Evolutionary conservation across 345 rosid genomes (phyloP).

Genomic region (Fremontodendron californicum): DNA sequence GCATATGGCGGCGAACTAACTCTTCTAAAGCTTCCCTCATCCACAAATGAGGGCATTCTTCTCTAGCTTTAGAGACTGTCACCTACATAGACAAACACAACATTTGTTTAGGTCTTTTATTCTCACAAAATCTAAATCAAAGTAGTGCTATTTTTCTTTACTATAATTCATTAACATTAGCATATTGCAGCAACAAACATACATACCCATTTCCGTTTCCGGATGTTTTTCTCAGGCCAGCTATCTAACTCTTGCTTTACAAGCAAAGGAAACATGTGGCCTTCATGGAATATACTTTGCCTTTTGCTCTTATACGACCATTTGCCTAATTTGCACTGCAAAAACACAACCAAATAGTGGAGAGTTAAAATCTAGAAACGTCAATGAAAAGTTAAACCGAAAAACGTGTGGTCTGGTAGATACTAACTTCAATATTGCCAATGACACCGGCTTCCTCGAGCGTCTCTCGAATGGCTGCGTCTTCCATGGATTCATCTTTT

Average conservation of each 20-base stretch:
- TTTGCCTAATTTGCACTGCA: conserved; percentile 42
- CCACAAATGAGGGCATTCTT: conserved; percentile 45
- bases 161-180: background rate
- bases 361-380: background rate
- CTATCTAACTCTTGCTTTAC: conserved; percentile 35
- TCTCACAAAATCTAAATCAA: background rate
- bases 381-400: background rate
- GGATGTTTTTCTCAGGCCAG: conserved; percentile 50
- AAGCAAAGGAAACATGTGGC: conserved; percentile 53
- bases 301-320: conserved; percentile 59
- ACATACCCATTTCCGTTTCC: conserved; percentile 54
- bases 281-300: conserved; percentile 39
- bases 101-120: background rate
- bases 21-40: conserved; percentile 60
- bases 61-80: conserved; percentile 41
- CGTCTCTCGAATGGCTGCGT: conserved; percentile 51
- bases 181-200: background rate
- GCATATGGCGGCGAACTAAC: conserved; percentile 16
- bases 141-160: background rate
- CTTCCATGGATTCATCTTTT: conserved; percentile 50
- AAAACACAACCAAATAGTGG: background rate
- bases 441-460: conserved; percentile 59
- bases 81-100: conserved; percentile 18
- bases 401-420: background rate
- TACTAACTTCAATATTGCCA: conserved; percentile 39